Evolutionary conservation across 768 basidiomycete species (phyloP).

Genomic region (Chalciporus pseudorubinellus): DNA sequence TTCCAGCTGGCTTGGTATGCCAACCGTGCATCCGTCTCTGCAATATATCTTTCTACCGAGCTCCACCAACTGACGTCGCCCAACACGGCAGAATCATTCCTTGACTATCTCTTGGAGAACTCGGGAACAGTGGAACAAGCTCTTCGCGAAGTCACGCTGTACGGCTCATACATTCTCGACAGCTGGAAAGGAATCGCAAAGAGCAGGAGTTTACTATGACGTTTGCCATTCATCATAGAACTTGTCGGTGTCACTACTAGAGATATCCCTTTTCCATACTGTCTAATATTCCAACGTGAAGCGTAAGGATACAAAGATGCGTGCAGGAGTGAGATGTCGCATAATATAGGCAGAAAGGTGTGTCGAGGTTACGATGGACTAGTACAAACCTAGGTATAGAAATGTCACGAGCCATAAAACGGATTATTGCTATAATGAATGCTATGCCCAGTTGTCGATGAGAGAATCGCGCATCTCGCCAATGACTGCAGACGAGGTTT

Average conservation of each 20-base stretch:
- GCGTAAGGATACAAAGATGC: conserved; percentile 19
- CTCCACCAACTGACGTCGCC: conserved; percentile 83
- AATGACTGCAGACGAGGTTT: conserved; percentile 77
- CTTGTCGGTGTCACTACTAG: neutral
- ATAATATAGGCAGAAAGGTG: neutral
- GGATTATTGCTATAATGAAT: neutral
- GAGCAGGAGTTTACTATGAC: conserved; percentile 56
- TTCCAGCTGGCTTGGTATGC: conserved; percentile 71
- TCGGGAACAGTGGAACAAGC: conserved; percentile 45
- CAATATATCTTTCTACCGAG: conserved; percentile 74
- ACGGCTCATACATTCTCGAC: conserved; percentile 57
- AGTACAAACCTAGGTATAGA: conserved; percentile 9
- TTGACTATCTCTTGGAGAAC: conserved; percentile 59
- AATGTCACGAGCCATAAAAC: neutral
- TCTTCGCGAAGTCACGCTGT: conserved; percentile 52
- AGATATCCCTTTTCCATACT: conserved; percentile 6
- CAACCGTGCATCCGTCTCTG: conserved; percentile 59
- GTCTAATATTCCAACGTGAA: conserved; percentile 15
- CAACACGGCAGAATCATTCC: conserved; percentile 59
- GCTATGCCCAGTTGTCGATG: conserved; percentile 84
- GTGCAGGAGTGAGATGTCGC: conserved; percentile 7
- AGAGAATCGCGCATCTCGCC: conserved; percentile 90
- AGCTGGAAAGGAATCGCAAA: conserved; percentile 74
- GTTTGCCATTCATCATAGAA: neutral
- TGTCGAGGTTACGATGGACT: neutral